Conservation (phyloP, 78 protist genomes). For the Isochrysis galbana region DNA sequence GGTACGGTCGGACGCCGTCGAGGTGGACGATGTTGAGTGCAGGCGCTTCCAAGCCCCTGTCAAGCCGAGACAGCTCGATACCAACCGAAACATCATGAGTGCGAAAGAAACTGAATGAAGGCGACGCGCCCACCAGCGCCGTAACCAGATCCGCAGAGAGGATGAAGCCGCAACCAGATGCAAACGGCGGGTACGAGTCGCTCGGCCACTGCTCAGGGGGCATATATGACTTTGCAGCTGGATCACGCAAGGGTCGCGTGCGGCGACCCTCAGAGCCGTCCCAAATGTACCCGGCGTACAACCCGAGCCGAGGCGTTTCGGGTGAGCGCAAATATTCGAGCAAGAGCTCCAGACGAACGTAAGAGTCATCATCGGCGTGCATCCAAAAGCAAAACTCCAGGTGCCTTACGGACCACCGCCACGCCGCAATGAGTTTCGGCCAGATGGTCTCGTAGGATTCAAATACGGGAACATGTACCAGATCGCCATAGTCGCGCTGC, state of each 20-base stretch:
- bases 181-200: slow-evolving; percentile 14
- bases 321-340: not conserved
- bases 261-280: not conserved
- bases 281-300: slow-evolving; percentile 1
- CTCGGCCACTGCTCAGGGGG: not conserved
- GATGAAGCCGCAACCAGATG: slow-evolving; percentile 10
- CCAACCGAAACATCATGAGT: not conserved
- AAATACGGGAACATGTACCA: not conserved
- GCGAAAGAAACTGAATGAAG: not conserved
- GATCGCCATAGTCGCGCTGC: not conserved
- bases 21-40: not conserved
- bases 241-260: not conserved
- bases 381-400: not conserved
- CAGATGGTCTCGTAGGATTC: slow-evolving; percentile 10
- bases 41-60: not conserved
- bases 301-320: not conserved
- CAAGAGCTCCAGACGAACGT: not conserved
- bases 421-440: not conserved
- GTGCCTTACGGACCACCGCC: not conserved
- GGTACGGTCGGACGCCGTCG: not conserved
- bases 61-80: not conserved
- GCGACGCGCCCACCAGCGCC: not conserved
- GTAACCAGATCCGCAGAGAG: not conserved
- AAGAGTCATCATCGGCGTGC: slow-evolving; percentile 20
- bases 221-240: not conserved